Evolutionary conservation across 2,329 filamentous ascomycete species (phyloP).

Genomic region (Boeremia exigua): DNA sequence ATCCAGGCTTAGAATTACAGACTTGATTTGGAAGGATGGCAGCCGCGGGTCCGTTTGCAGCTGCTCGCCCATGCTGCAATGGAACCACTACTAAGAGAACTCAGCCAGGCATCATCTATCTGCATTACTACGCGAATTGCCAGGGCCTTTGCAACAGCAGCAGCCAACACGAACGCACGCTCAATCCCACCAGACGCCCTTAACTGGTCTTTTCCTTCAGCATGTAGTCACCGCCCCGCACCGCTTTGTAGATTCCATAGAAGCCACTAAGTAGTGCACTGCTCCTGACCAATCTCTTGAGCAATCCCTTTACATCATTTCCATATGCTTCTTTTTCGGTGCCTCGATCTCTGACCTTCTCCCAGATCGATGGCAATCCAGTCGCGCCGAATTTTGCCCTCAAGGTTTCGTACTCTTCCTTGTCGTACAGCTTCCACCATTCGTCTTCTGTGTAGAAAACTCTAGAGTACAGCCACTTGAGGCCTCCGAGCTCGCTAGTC

Average conservation of each 20-base stretch:
- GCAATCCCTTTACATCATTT: constrained; percentile 26
- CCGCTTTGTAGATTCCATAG: constrained; percentile 48
- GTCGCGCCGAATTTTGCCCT: constrained; percentile 67
- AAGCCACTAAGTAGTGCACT: constrained; percentile 45
- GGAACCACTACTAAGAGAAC: too few relatives aligned
- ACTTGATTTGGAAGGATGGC: too few relatives aligned
- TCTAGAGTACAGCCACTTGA: constrained; percentile 89
- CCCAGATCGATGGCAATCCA: constrained; percentile 70
- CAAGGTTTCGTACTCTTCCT: constrained; percentile 66
- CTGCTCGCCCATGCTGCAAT: too few relatives aligned
- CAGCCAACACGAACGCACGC: too few relatives aligned
- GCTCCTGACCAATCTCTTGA: constrained; percentile 34
- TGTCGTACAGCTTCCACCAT: constrained; percentile 71
- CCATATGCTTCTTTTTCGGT: constrained; percentile 25
- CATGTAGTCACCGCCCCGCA: constrained; percentile 42
- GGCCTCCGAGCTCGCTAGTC: constrained; percentile 71
- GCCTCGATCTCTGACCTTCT: constrained; percentile 63
- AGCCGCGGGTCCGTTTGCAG: too few relatives aligned
- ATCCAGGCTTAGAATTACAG: too few relatives aligned
- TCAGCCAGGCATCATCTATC: too few relatives aligned
- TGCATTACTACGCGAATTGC: too few relatives aligned
- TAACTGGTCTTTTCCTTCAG: constrained; percentile 31
- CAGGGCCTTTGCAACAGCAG: too few relatives aligned
- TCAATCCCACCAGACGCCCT: neutral
- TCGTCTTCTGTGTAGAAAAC: constrained; percentile 78